Evolutionary conservation across 257 asterid species (phyloP).

Genomic region (Lycium ferocissimum): DNA sequence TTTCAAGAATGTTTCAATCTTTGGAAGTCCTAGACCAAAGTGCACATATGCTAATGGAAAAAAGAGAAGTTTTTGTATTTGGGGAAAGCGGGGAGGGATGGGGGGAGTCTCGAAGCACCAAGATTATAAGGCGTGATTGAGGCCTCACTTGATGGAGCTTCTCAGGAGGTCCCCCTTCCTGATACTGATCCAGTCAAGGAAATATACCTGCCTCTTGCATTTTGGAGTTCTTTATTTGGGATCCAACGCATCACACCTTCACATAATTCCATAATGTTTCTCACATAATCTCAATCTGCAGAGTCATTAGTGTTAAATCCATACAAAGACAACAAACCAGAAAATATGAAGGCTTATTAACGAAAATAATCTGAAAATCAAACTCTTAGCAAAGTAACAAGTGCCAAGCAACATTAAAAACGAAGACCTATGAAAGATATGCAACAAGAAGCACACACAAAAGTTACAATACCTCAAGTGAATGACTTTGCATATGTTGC

Average conservation of each 20-base stretch:
- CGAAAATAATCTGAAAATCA: not conserved
- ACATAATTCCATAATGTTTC: slow-evolving; percentile 39
- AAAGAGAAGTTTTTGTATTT: not conserved
- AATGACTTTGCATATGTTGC: slow-evolving; percentile 93
- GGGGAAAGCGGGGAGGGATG: not conserved
- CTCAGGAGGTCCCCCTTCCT: slow-evolving; percentile 99
- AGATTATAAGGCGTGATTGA: slow-evolving; percentile 68
- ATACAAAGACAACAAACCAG: not conserved
- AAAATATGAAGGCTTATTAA: not conserved
- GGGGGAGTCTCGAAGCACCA: slow-evolving; percentile 19
- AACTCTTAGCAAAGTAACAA: not conserved
- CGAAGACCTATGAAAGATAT: no score
- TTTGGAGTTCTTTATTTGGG: slow-evolving; percentile 94
- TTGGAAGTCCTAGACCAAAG: not conserved
- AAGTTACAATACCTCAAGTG: slow-evolving; percentile 68
- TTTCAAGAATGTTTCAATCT: not conserved
- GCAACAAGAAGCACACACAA: not conserved
- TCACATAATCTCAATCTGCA: slow-evolving; percentile 54
- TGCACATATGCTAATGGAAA: not conserved
- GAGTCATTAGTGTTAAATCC: slow-evolving; percentile 33
- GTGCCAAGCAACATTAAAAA: not conserved
- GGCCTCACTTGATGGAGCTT: slow-evolving; percentile 99
- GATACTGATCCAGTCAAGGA: slow-evolving; percentile 95
- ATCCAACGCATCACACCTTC: slow-evolving; percentile 99
- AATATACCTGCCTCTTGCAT: slow-evolving; percentile 75